These are phyloP conservation scores for Coprinopsis sp. DNA, from an alignment of 768 basidiomycete genomes.

Conservation along the genomic window DNA sequence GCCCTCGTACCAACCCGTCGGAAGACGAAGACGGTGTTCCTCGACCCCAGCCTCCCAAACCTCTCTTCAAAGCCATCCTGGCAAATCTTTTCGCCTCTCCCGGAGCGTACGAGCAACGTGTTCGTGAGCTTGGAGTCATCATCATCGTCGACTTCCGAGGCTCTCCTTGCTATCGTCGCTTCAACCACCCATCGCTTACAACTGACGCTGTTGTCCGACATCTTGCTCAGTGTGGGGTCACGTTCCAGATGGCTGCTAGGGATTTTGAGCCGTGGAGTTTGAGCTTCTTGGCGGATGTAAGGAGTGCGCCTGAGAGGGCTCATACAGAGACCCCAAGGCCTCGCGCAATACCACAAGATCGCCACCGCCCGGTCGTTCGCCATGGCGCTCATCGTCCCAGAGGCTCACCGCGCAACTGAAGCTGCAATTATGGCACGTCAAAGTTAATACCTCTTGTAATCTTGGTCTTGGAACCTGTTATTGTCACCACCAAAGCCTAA, in stretches of 20 bases:
- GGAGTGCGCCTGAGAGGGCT: too few relatives aligned
- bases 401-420: too few relatives aligned
- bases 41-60: slow-evolving; percentile 1
- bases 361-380: too few relatives aligned
- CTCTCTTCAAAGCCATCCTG: slow-evolving; percentile 15
- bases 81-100: slow-evolving; percentile 36
- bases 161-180: slow-evolving; percentile 22
- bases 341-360: too few relatives aligned
- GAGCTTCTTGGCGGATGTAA: slow-evolving; percentile 14
- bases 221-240: slow-evolving; percentile 39
- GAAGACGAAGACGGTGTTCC: neutral
- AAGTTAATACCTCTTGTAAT: too few relatives aligned
- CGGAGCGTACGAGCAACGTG: slow-evolving; percentile 35
- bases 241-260: slow-evolving; percentile 21
- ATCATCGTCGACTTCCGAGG: too few relatives aligned
- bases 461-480: too few relatives aligned
- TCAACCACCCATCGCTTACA: slow-evolving; percentile 21
- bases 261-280: slow-evolving; percentile 22
- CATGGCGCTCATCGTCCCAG: too few relatives aligned
- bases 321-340: too few relatives aligned
- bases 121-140: slow-evolving; percentile 30
- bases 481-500: too few relatives aligned
- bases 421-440: too few relatives aligned
- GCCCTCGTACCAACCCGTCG: neutral
- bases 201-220: slow-evolving; percentile 34